These are phyloP conservation scores for Thelonectria blattea DNA, from an alignment of 2,329 filamentous ascomycete genomes.

Conservation along the genomic window DNA sequence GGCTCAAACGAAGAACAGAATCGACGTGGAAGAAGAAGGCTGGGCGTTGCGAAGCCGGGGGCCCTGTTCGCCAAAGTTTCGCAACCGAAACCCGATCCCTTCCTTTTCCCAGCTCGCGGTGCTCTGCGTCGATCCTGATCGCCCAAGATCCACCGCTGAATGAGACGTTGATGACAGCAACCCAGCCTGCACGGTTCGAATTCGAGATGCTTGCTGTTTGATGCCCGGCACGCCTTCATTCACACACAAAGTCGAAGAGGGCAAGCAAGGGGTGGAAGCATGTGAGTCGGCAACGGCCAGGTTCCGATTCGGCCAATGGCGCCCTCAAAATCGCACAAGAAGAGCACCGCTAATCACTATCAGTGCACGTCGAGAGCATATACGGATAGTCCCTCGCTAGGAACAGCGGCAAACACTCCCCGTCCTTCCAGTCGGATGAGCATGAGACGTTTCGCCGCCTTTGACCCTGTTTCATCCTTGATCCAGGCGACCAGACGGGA, in stretches of 20 bases:
- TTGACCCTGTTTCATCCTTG: conserved; percentile 32
- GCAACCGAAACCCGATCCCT: conserved; percentile 8
- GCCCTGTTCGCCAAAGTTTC: conserved; percentile 11
- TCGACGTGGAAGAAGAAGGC: too few species aligned
- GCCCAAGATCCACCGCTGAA: conserved; percentile 30
- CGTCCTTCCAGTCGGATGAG: conserved; percentile 10
- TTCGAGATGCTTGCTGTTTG: not conserved
- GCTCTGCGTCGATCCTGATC: conserved; percentile 37
- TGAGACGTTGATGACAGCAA: conserved; percentile 1
- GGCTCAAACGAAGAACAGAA: conserved; percentile 7
- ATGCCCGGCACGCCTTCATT: not conserved
- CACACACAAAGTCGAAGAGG: not conserved
- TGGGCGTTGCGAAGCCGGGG: conserved; percentile 1
- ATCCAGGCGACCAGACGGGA: conserved; percentile 6
- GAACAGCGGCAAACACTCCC: not conserved
- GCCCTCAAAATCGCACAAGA: not conserved
- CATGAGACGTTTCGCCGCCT: conserved; percentile 35
- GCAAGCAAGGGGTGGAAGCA: not conserved
- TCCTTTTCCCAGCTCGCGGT: not conserved
- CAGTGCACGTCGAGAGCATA: not conserved
- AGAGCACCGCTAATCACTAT: not conserved
- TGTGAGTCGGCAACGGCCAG: not conserved
- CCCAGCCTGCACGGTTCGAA: not conserved
- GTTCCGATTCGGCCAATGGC: not conserved
- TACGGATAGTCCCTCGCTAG: not conserved